Base-by-base conservation (phyloP, 257 asterid species). In the Salvia splendens region DNA sequence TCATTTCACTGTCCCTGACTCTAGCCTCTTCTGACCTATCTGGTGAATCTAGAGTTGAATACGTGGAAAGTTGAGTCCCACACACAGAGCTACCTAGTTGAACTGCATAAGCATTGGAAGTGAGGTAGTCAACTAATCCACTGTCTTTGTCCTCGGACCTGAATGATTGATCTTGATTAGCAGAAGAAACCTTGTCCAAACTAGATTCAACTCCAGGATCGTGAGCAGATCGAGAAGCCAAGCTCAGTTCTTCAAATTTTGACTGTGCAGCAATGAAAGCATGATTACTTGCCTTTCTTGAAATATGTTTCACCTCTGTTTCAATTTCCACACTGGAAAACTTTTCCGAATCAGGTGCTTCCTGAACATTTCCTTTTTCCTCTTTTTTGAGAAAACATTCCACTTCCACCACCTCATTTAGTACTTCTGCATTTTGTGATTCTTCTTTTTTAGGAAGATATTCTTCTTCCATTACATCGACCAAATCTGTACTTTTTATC, bases 261-360 rank as follows among this genome's bases (percentile, higher is more conserved):
- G 99, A 82, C 74, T 94, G 96, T 6, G 90, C 98, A 38, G 95
- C 98, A 67, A 89, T 61, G 84, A 94, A 91, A 74, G 95, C 81
- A 52, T 96, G 95, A 80, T 87, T 94, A 66, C 87, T 86, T 64
- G 87, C 81, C 80, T 79, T 89, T 67, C 82, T 83, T 16, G 79
- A 65, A 66, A 70, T 8, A 54, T 43, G 78, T 65, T 80, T 83
- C 45, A 65, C 81, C 75, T 84, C 89, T 20, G 75, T 62, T 63
- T 84, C 96, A 76, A 82, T 58, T 57, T 66, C 81, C 74, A 79
- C 84, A n/a, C 74, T 16, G 41, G 74, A 73, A 14, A 40, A 9
- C 3, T 48, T 53, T 43, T 80, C 58, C 6, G 28, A 46, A 50
- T 71, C 64, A 46, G 83, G 75, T 58, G 50, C 35, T 68, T 69